Conservation (phyloP, 768 basidiomycete genomes). For the Suillus lakei region DNA sequence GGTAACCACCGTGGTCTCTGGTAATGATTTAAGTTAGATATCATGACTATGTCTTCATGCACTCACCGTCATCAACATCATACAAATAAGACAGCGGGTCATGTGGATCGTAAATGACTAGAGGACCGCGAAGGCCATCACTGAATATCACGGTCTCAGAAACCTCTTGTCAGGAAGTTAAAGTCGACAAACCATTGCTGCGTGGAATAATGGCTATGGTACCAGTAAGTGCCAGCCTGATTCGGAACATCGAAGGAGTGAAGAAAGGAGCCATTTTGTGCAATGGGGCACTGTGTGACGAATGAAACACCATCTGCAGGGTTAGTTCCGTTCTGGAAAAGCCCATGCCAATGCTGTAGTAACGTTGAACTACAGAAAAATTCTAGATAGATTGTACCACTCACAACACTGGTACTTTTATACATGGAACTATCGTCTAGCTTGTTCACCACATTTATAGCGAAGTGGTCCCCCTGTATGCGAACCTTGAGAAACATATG, state of each 20-base stretch:
- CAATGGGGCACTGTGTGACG: not conserved
- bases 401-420: not conserved
- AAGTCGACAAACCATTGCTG: slow-evolving; percentile 22
- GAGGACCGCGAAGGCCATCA: not conserved
- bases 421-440: not conserved
- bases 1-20: not conserved
- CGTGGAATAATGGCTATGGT: slow-evolving; percentile 44
- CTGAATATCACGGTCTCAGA: not conserved
- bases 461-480: not conserved
- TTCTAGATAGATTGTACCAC: not conserved
- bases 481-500: not conserved
- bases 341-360: not conserved
- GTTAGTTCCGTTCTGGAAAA: not conserved
- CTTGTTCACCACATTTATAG: not conserved
- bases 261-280: not conserved
- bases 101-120: not conserved
- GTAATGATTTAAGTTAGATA: not conserved
- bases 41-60: not conserved
- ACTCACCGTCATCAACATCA: not conserved
- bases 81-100: not conserved
- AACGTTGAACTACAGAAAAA: not conserved
- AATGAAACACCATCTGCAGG: not conserved
- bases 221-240: slow-evolving; percentile 37
- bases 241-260: not conserved
- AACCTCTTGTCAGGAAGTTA: not conserved